Evolutionary conservation across 495 filamentous ascomycete genomes (phyloP), one percentile per base, ranked within the genome.

Genomic region (Neurospora sp.): DNA sequence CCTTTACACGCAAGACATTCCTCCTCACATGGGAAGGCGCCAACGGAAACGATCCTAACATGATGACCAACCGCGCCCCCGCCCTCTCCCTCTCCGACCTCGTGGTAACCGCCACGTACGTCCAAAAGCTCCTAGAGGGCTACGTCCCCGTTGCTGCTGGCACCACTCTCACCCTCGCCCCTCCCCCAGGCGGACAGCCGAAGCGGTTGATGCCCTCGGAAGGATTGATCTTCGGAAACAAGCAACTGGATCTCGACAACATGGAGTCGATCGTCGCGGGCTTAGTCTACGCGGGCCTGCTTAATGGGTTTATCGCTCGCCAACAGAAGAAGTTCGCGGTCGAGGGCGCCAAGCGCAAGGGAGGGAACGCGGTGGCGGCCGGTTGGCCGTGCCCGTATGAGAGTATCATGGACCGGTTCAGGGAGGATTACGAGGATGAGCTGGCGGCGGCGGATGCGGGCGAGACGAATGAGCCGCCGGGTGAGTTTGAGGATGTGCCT

Each of bases 261-360:
- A 84, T 97, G n/a, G 96, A 97, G 81, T 88, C 86, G 3, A 89
- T 93, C 4, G 84, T 96, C 10, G 87, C 92, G 1, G 91, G 90
- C 2, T 83, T 98, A 8, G 86, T 97, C 17, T 89, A 90, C 38
- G 93, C 97, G 79, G 91, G 90, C 8, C 83, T 98, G n/a, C 85
- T 98, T 69, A 89, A 90, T 71, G 96, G 96, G 6, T 99, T 94
- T 75, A 86, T 98, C 31, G 92, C 92, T 12, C 92, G 96, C 75
- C 83, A 86, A 40, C 89, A 90, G 75, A 86, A 84, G 38, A 88
- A 89, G 22, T 96, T 97, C 73, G 94, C 93, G 5, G 91, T 98
- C 42, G 87, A 92, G 38, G 94, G 96, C 8, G 88, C 93, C 17
- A 92, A 92, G 76, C 81, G 86, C 69, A 88, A 82, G 65, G 79